phyloP scores from a whole-genome alignment of 306 rosid genomes.

The Rosa multiflora region DNA sequence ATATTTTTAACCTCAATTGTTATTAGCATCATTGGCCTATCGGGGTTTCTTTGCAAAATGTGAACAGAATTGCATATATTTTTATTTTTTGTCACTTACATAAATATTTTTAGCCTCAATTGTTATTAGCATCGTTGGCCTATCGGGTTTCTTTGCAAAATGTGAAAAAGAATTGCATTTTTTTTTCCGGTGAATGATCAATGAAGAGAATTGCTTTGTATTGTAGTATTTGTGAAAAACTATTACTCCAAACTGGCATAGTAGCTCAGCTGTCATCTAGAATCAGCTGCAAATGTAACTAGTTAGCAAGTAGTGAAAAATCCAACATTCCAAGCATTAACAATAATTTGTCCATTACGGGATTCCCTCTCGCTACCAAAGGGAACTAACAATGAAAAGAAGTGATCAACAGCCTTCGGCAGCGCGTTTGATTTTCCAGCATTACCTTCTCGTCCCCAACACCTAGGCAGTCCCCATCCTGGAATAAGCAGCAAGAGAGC shows the following conservation, averaged over 20 bases:
- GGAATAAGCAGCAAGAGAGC: not conserved
- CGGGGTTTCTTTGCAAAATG: too few species aligned
- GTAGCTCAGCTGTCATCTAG: not conserved
- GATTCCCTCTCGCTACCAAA: not conserved
- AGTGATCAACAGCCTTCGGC: not conserved
- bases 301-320: constrained; percentile 3
- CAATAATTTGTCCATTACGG: not conserved
- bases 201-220: too few species aligned
- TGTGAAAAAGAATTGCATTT: too few species aligned
- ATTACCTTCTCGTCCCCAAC: not conserved
- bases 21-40: too few species aligned
- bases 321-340: not conserved
- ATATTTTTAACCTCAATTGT: too few species aligned
- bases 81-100: too few species aligned
- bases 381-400: not conserved
- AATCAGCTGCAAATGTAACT: not conserved
- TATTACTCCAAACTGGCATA: not conserved
- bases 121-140: too few species aligned
- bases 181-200: too few species aligned
- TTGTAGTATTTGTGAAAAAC: too few species aligned
- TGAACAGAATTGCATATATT: too few species aligned
- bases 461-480: not conserved
- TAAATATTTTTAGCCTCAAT: too few species aligned
- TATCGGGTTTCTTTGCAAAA: too few species aligned
- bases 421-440: not conserved